Base-by-base conservation (phyloP, 768 basidiomycete species). In the Clitopilus hobsonii region DNA sequence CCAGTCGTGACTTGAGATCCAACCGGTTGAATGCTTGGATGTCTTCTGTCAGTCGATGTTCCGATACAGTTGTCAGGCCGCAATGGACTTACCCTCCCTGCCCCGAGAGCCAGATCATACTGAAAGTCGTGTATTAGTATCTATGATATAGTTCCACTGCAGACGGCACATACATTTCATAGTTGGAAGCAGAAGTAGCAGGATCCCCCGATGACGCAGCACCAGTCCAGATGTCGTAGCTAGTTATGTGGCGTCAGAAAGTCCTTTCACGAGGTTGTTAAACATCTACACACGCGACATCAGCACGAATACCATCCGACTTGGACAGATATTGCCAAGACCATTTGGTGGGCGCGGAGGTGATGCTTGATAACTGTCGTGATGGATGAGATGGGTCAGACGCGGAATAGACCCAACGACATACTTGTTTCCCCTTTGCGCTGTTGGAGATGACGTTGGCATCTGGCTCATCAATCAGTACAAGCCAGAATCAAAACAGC, bases 101-200 rank as follows among this genome's bases (percentile, higher is more conserved):
- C 30, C 79, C 76, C 51, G 81, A 82, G 24, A 83, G 74, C 82
- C 82, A 83, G 56, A 83, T 81, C 81, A 83, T 83, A 53, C 79
- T 80, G 56, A 16, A 52, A 20, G n/a, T 36, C n/a, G 13, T 3
- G 41, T 10, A 23, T 29, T 8, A 41, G 23, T 23, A 26, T 13
- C 49, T 26, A 18, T 22, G 27, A 28, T 32, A 16, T 32, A 32
- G 30, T 7, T 32, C 8, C 16, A 32, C 16, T 16, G 8, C 30
- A 7, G 16, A 23, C 13, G 30, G 11, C 7, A 61, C 77, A 38
- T 65, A 80, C 80, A 83, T 80, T 62, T 83, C 82, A 59, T 71
- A 83, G 2, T 75, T 75, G 5, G 79, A 81, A 3, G 74, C 71
- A 10, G 67, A 57, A 1, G 77, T 69, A 0, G 81, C 81, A n/a